Base-by-base conservation (phyloP, 768 basidiomycete species). In the Harrya chromipes region DNA sequence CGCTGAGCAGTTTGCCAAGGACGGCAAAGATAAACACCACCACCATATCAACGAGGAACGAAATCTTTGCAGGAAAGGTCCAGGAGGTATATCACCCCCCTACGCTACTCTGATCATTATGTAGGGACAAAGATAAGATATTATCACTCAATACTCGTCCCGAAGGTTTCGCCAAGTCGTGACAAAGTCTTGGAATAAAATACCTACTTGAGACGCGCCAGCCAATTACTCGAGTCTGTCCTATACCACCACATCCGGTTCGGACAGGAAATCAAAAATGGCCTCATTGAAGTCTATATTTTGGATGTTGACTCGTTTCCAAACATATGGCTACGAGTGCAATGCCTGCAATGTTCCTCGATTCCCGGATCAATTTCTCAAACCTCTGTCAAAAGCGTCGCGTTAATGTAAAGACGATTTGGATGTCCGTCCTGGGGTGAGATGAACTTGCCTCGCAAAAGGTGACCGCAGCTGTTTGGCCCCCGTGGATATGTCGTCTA, bases 231-330 rank as follows among this genome's bases (percentile, higher is more conserved):
- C 46, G 23, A 61, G 40, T 29, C 36, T 55, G 39, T 55, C 56
- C 39, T 55, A 40, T 12, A 40, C 48, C 4, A 17, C 37, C 2
- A 46, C 53, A 19, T 43, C 20, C 6, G 46, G 43, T 11, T 58
- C 35, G 4, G 60, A 50, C 19, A 61, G 37, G 46, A 58, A 58
- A 24, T 58, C 50, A 4, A 61, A 56, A 43, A 61, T 21, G 9
- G 55, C 19, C 14, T 61, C 56, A 14, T 49, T 55, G 44, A 61
- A 61, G 31, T 61, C 59, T 61, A 38, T 17, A 19, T n/a, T n/a
- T 26, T 19, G 1, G 7, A 11, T n/a, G 21, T 27, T 3, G 3
- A 20, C 26, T 2, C 40, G 26, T 24, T 9, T 6, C 26, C 14
- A 3, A 38, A 11, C 6, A 58, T 4, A 55, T 9, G 10, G 59